phyloP scores from a whole-genome alignment of 2,329 filamentous ascomycete species.

The Colletotrichum falcatum region DNA sequence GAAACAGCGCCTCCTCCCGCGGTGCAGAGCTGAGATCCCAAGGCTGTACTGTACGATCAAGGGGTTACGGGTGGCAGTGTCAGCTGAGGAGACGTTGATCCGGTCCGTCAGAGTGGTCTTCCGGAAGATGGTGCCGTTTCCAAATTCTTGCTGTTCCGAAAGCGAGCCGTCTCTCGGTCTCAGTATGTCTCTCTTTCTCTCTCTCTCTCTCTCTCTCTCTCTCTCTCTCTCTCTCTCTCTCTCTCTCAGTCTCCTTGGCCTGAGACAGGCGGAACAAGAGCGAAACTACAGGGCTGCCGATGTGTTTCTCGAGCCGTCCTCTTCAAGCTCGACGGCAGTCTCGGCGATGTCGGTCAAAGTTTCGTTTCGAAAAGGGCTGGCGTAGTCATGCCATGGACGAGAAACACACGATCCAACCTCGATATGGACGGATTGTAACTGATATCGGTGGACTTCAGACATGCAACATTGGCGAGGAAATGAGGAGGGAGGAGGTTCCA shows the following conservation, averaged over 20 bases:
- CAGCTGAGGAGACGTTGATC: constrained; percentile 20
- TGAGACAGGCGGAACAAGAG: neutral
- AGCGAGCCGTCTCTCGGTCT: neutral
- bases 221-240: neutral
- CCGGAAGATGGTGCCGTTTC: constrained; percentile 28
- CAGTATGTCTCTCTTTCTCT: neutral
- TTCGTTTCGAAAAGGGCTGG: constrained; percentile 43
- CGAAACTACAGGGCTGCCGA: neutral
- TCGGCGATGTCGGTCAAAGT: constrained; percentile 39
- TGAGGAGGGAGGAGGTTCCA: constrained; percentile 22
- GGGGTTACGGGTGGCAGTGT: constrained; percentile 27
- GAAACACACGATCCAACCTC: constrained; percentile 18
- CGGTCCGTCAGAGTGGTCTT: constrained; percentile 15
- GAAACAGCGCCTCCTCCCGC: constrained; percentile 28
- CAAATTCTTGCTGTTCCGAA: constrained; percentile 2
- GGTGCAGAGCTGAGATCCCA: constrained; percentile 21
- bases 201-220: too few relatives aligned
- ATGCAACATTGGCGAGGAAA: constrained; percentile 22
- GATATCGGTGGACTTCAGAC: constrained; percentile 21
- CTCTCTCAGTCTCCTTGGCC: neutral
- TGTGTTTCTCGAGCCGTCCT: constrained; percentile 24
- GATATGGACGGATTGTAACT: constrained; percentile 34
- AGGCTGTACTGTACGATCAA: constrained; percentile 30
- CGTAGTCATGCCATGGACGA: constrained; percentile 39
- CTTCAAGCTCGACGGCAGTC: constrained; percentile 9